These are phyloP conservation scores for Alternaria sp. DNA, from an alignment of 2,329 filamentous ascomycete genomes.

Conservation along the genomic window DNA sequence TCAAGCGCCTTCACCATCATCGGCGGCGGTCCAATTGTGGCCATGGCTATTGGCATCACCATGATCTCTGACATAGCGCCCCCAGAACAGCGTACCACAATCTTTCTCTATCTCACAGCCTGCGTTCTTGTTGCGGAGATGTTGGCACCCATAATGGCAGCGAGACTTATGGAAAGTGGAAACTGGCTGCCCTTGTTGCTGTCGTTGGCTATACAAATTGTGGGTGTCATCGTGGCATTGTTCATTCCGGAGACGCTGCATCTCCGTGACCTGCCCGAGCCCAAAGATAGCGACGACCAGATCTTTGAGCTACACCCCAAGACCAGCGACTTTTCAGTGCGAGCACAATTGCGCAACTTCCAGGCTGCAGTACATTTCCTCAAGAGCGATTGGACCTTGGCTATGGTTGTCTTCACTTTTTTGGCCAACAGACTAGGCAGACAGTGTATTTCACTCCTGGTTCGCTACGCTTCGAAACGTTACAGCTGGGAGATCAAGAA, in stretches of 20 bases:
- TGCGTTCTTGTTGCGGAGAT: conserved; percentile 47
- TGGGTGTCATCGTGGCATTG: conserved; percentile 37
- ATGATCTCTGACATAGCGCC: conserved; percentile 63
- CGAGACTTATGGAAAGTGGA: conserved; percentile 45
- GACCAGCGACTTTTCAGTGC: conserved; percentile 31
- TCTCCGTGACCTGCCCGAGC: conserved; percentile 44
- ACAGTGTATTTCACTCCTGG: conserved; percentile 57
- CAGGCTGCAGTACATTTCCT: conserved; percentile 51
- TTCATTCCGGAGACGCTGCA: conserved; percentile 49
- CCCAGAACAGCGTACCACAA: conserved; percentile 52
- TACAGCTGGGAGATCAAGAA: conserved; percentile 60
- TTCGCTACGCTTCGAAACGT: conserved; percentile 63
- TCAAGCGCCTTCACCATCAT: conserved; percentile 57
- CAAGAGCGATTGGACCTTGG: conserved; percentile 53
- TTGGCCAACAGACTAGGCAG: conserved; percentile 60
- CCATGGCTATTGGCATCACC: conserved; percentile 58
- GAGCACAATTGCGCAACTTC: conserved; percentile 47
- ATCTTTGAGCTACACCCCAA: conserved; percentile 29
- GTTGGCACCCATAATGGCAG: conserved; percentile 45
- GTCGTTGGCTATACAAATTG: conserved; percentile 39
- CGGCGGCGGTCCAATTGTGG: conserved; percentile 59
- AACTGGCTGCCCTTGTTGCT: conserved; percentile 46
- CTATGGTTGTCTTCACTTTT: conserved; percentile 56
- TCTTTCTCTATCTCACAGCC: conserved; percentile 42
- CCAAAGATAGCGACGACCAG: conserved; percentile 24